Base-by-base conservation (phyloP, 352 stramenopile species). In the Globisporangium apiculatum region DNA sequence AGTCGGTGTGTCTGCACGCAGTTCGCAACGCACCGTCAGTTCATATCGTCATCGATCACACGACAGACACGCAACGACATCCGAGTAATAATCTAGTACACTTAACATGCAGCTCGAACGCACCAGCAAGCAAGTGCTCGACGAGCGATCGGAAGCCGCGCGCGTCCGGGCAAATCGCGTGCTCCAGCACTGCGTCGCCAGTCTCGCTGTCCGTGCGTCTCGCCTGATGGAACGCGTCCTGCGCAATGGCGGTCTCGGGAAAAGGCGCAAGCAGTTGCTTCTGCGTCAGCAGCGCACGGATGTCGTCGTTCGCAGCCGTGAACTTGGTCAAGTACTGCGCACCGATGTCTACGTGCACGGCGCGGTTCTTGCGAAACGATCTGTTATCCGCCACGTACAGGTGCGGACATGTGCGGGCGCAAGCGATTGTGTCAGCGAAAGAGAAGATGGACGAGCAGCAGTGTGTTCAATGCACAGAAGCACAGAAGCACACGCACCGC, bases 301-400 rank as follows among this genome's bases (percentile, higher is more conserved):
- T 47, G 41, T 87, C 73, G 48, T 86, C 75, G 51, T 84, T 89
- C 24, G 56, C 53, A 18, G 65, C 53, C 4, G 68, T 78, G 17
- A 79, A 72, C 14, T 68, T 69, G 8, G 76, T 91, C 59, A 83
- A 68, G 49, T 89, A 91, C 61, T 91, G 81, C 46, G 75, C 78
- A 12, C 81, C 81, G 46, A 91, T 71, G 55, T 89, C 79, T 41
- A 86, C 81, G 36, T 88, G 69, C 24, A 83, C 72, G 0, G 18
- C 43, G 15, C 76, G 75, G 38, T 87, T 77, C 55, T 79, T 83
- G 18, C 55, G 67, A 54, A 91, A 89, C 36, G 79, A 83, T 11
- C 76, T 72, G 17, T 36, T 35, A 43, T 8, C 11, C 11, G n/a
- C 3, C 24, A 31, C 24, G 24, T 31, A 3, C 24, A 31, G 24